These are phyloP conservation scores for Pythium oligandrum DNA, from an alignment of 352 stramenopile genomes.

Conservation along the genomic window DNA sequence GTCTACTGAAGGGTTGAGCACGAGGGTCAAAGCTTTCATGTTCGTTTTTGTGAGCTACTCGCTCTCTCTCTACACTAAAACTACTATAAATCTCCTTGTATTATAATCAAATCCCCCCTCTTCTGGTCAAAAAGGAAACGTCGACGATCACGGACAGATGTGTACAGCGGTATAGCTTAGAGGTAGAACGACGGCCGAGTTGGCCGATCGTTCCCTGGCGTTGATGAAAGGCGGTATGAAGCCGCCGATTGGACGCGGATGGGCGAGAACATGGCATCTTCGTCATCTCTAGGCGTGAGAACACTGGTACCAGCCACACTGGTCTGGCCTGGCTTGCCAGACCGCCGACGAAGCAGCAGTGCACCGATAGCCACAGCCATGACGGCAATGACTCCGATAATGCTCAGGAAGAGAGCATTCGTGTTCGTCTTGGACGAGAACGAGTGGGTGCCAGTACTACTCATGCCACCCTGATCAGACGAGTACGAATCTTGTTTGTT, in stretches of 20 bases:
- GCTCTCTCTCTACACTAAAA: too few relatives aligned
- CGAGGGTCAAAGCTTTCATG: too few relatives aligned
- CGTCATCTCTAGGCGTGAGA: not conserved
- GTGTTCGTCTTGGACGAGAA: slow-evolving; percentile 1
- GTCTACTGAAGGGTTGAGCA: slow-evolving; percentile 1
- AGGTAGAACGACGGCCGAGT: slow-evolving; percentile 11
- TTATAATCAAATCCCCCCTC: too few relatives aligned
- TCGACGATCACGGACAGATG: too few relatives aligned
- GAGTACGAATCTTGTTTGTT: not conserved
- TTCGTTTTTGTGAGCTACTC: too few relatives aligned
- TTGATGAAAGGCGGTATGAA: slow-evolving; percentile 2
- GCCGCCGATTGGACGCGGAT: slow-evolving; percentile 11
- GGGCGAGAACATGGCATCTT: slow-evolving; percentile 8
- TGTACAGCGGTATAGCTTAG: not conserved
- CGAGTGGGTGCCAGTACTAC: not conserved
- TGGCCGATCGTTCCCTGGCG: slow-evolving; percentile 8
- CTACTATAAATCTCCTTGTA: too few relatives aligned
- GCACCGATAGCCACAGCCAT: slow-evolving; percentile 9
- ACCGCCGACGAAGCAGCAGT: slow-evolving; percentile 8
- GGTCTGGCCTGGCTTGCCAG: not conserved
- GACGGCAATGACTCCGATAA: slow-evolving; percentile 5
- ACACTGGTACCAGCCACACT: not conserved
- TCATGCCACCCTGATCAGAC: not conserved
- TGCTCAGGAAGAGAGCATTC: slow-evolving; percentile 7
- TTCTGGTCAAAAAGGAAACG: too few relatives aligned